Conservation (phyloP, 2,329 filamentous ascomycete species). For the Botrytis tulipae region DNA sequence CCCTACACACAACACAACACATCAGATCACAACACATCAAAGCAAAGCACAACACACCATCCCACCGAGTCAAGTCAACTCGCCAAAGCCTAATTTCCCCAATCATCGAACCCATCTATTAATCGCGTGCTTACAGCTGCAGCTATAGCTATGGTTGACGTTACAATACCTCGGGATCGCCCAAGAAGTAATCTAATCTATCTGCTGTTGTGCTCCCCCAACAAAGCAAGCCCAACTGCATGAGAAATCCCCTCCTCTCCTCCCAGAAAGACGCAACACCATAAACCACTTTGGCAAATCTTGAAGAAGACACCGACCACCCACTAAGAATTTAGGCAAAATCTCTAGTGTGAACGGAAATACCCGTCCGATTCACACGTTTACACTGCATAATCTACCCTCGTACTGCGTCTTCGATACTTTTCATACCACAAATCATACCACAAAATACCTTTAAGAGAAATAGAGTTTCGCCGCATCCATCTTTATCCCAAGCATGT, state of each 20-base stretch:
- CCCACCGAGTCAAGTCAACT: neutral
- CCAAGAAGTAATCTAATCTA: neutral
- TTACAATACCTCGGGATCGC: neutral
- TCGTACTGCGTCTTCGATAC: neutral
- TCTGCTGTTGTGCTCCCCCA: neutral
- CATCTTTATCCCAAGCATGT: neutral
- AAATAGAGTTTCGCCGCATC: neutral
- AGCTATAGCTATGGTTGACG: neutral
- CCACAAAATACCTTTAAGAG: neutral
- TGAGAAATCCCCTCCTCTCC: neutral
- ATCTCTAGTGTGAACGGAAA: neutral
- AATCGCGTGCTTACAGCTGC: neutral
- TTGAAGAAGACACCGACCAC: neutral
- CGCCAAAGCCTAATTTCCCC: neutral
- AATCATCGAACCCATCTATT: neutral
- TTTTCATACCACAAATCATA: neutral
- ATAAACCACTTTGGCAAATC: neutral
- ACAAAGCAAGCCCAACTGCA: neutral
- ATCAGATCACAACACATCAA: neutral
- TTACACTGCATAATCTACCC: conserved; percentile 2
- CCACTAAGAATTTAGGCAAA: neutral
- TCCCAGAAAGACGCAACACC: neutral
- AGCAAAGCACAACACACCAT: neutral
- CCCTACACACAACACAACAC: too few species aligned
- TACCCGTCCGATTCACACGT: neutral